These are phyloP conservation scores for Leucogyrophana mollusca DNA, from an alignment of 768 basidiomycete species.

Conservation along the genomic window DNA sequence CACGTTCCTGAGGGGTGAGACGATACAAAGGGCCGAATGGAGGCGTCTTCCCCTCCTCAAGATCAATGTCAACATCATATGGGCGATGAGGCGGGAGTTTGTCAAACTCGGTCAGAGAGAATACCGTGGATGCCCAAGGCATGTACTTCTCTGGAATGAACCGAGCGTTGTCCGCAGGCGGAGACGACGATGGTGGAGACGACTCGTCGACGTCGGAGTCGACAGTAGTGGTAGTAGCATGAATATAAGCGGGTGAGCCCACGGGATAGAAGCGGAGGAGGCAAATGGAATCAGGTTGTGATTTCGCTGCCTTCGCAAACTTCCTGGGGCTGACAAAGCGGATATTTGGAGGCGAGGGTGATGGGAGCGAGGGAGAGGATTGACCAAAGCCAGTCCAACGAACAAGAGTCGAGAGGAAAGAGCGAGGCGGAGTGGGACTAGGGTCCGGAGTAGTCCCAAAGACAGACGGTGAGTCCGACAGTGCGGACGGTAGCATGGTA, in stretches of 20 bases:
- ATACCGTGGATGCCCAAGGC: constrained; percentile 13
- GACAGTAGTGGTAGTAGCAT: constrained; percentile 1
- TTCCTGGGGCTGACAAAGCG: not conserved
- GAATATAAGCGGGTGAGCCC: not conserved
- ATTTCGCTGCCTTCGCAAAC: not conserved
- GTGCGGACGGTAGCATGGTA: not conserved
- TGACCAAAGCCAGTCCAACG: not conserved
- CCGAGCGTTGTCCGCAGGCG: not conserved
- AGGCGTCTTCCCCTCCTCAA: constrained; percentile 25
- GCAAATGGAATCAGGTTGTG: not conserved
- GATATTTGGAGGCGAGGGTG: not conserved
- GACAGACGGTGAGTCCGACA: no score
- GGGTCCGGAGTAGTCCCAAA: not conserved
- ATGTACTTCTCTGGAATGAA: constrained; percentile 1
- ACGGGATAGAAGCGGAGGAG: not conserved
- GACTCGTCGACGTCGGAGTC: not conserved
- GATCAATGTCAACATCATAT: constrained; percentile 36
- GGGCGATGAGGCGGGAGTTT: constrained; percentile 27
- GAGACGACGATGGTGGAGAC: not conserved
- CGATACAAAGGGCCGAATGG: constrained; percentile 33
- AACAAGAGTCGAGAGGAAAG: not conserved
- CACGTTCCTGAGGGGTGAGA: constrained; percentile 28
- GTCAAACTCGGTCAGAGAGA: constrained; percentile 21
- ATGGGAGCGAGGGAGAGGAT: not conserved
- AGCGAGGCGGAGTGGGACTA: not conserved